Evolutionary conservation across 176 grass and related monocot genomes (phyloP), one percentile per base, ranked within the genome.

Genomic region (Cymbopogon citratus): DNA sequence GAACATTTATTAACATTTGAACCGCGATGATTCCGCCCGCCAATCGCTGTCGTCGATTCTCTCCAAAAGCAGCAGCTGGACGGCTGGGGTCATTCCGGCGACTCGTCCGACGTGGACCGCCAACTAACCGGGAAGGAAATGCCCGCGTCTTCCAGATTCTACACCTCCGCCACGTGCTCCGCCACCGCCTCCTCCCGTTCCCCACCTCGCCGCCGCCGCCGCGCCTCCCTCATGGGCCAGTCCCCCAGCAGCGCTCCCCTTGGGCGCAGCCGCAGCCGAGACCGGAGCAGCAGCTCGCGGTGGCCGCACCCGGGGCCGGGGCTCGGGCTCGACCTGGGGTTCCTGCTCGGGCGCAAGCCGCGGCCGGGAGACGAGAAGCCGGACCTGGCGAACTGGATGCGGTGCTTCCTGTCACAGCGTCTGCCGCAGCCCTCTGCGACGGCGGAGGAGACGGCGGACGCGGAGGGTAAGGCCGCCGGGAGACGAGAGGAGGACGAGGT

Each of bases 401-500:
- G 80, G n/a, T 69, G 75, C 75, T 51, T 71, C 69, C 40, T 75
- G 7, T 78, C 64, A 39, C 83, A 75, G 28, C 54, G 26, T 9
- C 76, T 74, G 7, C 74, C 61, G 49, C 19, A 48, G 38, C 62
- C 48, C 12, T 21, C 69, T 19, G 66, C 75, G 28, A 73, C 36
- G 26, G 49, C 36, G 1, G 83, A 74, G 0, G 73, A 31, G 15
- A 78, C 52, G 0, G 81, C 69, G 48, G 38, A 88, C 51, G 67
- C 82, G 19, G 81, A 86, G 75, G 88, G 89, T 76, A 83, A 73
- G 29, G 64, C 33, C 43, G 75, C 89, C 2, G 84, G 84, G 31
- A 83, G 8, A 49, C 66, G 89, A 15, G 71, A 63, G 66, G 89
- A 83, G 8, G 41, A 88, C 52, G 92, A 94, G 74, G 57, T 19